These are phyloP conservation scores for Acacia acuminata DNA, from an alignment of 306 rosid genomes.

Conservation along the genomic window DNA sequence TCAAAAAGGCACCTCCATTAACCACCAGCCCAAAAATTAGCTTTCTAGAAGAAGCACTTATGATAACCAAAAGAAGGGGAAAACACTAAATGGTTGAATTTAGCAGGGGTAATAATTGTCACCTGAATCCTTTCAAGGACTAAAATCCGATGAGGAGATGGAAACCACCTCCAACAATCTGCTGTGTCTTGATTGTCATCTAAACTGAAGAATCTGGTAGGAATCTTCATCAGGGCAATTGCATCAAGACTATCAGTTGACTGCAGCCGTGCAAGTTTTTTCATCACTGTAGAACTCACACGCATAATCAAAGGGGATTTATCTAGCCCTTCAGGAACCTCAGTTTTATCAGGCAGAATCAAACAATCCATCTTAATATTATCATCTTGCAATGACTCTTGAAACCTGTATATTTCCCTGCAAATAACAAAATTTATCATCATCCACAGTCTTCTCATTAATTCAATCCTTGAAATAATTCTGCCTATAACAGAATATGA, in stretches of 20 bases:
- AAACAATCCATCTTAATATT: constrained; percentile 62
- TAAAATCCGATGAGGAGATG: constrained; percentile 63
- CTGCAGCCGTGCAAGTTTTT: constrained; percentile 75
- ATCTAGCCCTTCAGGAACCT: constrained; percentile 61
- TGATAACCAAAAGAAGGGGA: background rate
- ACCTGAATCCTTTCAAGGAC: constrained; percentile 96
- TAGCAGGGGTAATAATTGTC: constrained; percentile 22
- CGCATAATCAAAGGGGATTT: constrained; percentile 51
- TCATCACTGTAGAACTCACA: constrained; percentile 73
- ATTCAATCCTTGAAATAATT: constrained; percentile 5
- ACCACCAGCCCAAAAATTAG: constrained; percentile 3
- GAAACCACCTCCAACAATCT: constrained; percentile 57
- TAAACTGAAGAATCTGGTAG: constrained; percentile 54
- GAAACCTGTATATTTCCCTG: constrained; percentile 85
- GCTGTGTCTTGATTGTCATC: constrained; percentile 36
- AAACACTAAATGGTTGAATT: constrained; percentile 8
- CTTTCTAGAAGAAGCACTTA: background rate
- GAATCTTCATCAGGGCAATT: constrained; percentile 74
- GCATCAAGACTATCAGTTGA: constrained; percentile 78
- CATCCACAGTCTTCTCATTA: constrained; percentile 10
- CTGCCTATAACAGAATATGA: background rate
- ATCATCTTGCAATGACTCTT: constrained; percentile 52
- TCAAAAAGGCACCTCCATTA: background rate
- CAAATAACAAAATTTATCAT: constrained; percentile 27
- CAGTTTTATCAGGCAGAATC: constrained; percentile 68